Conservation (phyloP, 352 stramenopile genomes). For the Stephanocyclus meneghinianus region DNA sequence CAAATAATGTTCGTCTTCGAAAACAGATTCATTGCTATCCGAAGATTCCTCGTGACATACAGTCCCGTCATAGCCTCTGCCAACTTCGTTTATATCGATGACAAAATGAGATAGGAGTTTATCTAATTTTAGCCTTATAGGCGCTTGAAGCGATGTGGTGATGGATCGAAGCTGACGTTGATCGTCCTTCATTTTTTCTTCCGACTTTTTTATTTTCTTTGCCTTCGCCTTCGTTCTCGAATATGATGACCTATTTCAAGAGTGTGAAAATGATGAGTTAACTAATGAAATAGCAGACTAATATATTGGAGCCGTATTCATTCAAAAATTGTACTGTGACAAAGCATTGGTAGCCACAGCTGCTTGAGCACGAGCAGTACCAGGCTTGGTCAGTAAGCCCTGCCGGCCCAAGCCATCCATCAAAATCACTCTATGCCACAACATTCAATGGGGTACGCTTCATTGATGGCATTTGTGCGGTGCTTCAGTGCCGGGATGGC, state of each 20-base stretch:
- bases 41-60: slow-evolving; percentile 2
- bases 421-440: slow-evolving; percentile 64
- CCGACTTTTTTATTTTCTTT: slow-evolving; percentile 20
- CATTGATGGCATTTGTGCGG: slow-evolving; percentile 48
- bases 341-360: slow-evolving; percentile 47
- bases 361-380: slow-evolving; percentile 51
- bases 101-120: slow-evolving; percentile 23
- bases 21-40: slow-evolving; percentile 15
- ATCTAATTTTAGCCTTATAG: slow-evolving; percentile 27
- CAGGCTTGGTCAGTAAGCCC: slow-evolving; percentile 65
- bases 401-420: slow-evolving; percentile 62
- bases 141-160: slow-evolving; percentile 18
- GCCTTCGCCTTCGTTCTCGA: slow-evolving; percentile 36
- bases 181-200: slow-evolving; percentile 43
- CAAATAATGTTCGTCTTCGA: neutral
- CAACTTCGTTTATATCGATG: slow-evolving; percentile 30
- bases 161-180: slow-evolving; percentile 33
- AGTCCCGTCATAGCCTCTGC: slow-evolving; percentile 7
- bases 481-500: slow-evolving; percentile 23
- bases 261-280: neutral
- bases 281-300: neutral
- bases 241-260: slow-evolving; percentile 32
- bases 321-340: too few species aligned
- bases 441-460: slow-evolving; percentile 64
- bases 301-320: too few species aligned